Conservation (phyloP, 2,329 filamentous ascomycete species). For the Sclerotinia subarctica region DNA sequence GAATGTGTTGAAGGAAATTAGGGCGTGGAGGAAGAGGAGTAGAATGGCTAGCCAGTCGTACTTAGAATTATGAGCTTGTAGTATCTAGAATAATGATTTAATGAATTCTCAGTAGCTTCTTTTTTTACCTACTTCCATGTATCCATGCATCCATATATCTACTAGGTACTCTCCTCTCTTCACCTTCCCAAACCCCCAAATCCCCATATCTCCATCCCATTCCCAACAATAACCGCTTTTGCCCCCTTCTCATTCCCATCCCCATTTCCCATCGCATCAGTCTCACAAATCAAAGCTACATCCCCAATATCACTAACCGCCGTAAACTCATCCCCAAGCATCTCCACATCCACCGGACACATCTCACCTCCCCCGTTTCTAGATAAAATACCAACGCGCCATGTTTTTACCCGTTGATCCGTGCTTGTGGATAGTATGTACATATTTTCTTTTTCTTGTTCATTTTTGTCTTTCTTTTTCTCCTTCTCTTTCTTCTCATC, state of each 20-base stretch:
- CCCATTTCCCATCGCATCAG: too few species aligned
- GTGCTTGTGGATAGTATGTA: slow-evolving; percentile 52
- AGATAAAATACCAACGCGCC: slow-evolving; percentile 37
- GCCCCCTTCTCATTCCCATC: not conserved
- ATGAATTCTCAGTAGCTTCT: not conserved
- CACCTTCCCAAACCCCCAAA: not conserved
- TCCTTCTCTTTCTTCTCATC: too few species aligned
- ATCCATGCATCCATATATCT: too few species aligned
- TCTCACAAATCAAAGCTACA: slow-evolving; percentile 38
- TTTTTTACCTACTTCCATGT: too few species aligned
- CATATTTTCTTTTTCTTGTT: slow-evolving; percentile 23
- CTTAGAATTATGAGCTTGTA: too few species aligned
- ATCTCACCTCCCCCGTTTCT: slow-evolving; percentile 23
- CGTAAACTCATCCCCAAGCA: slow-evolving; percentile 53
- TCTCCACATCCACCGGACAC: slow-evolving; percentile 37
- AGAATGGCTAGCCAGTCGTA: slow-evolving; percentile 15
- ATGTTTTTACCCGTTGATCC: slow-evolving; percentile 59
- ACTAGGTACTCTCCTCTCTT: too few species aligned
- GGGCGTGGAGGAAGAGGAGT: slow-evolving; percentile 41
- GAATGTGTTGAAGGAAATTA: slow-evolving; percentile 77
- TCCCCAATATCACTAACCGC: slow-evolving; percentile 59
- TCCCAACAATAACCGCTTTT: slow-evolving; percentile 37
- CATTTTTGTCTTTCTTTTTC: not conserved
- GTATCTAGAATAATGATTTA: slow-evolving; percentile 17
- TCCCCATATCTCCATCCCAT: slow-evolving; percentile 39